These are phyloP conservation scores for Clavaria fumosa DNA, from an alignment of 768 basidiomycete species.

Conservation along the genomic window DNA sequence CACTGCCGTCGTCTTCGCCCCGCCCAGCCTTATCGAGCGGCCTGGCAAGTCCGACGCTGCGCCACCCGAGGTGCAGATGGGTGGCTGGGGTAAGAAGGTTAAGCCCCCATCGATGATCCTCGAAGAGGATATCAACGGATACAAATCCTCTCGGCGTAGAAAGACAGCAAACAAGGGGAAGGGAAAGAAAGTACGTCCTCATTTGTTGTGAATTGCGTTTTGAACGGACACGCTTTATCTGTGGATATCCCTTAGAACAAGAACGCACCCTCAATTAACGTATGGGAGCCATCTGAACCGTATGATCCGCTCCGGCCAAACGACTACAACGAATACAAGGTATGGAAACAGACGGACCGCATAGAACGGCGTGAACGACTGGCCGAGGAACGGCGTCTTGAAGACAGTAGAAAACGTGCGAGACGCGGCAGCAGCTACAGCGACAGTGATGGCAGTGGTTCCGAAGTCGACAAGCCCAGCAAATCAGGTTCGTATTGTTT, in stretches of 20 bases:
- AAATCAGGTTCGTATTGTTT: conserved; percentile 40
- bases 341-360: conserved; percentile 61
- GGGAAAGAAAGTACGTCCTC: conserved; percentile 33
- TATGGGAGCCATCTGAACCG: conserved; percentile 67
- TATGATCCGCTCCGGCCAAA: conserved; percentile 79
- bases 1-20: conserved; percentile 58
- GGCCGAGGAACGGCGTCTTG: conserved; percentile 41
- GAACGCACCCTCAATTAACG: conserved; percentile 30
- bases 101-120: conserved; percentile 85
- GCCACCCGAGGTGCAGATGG: conserved; percentile 26
- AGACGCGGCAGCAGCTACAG: conserved; percentile 46
- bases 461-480: conserved; percentile 50
- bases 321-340: conserved; percentile 79
- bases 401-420: conserved; percentile 37
- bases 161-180: conserved; percentile 40
- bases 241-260: conserved; percentile 34
- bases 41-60: conserved; percentile 16
- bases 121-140: conserved; percentile 81
- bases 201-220: too few relatives aligned
- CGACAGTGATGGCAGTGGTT: conserved; percentile 45
- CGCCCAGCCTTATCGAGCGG: conserved; percentile 40
- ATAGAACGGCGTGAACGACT: conserved; percentile 57
- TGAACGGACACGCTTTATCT: too few relatives aligned
- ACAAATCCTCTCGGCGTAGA: conserved; percentile 42
- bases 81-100: conserved; percentile 78